phyloP scores from a whole-genome alignment of 352 stramenopile species.

The Phytophthora sojae region DNA sequence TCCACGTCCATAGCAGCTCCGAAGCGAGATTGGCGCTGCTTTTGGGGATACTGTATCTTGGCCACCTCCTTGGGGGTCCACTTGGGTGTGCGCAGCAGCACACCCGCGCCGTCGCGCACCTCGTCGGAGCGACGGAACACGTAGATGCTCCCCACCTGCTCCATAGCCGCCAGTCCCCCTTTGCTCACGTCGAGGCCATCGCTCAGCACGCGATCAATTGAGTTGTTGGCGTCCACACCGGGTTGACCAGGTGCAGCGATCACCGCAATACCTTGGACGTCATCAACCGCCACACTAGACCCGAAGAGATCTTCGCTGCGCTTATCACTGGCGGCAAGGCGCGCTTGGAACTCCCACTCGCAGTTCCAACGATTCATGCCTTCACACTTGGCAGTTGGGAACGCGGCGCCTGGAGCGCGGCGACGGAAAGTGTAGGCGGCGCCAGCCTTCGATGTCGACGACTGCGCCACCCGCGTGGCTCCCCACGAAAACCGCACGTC shows the following conservation, averaged over 20 bases:
- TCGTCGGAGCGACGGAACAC: slow-evolving; percentile 71
- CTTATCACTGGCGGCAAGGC: slow-evolving; percentile 92
- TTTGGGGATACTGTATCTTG: slow-evolving; percentile 83
- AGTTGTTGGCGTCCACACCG: slow-evolving; percentile 89
- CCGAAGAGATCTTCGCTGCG: slow-evolving; percentile 87
- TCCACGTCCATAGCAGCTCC: slow-evolving; percentile 65
- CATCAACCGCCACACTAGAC: slow-evolving; percentile 86
- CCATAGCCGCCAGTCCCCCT: slow-evolving; percentile 38
- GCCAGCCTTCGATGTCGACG: slow-evolving; percentile 68
- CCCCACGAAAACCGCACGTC: slow-evolving; percentile 95
- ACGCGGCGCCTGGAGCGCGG: slow-evolving; percentile 52
- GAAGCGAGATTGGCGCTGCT: slow-evolving; percentile 63
- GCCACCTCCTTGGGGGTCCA: slow-evolving; percentile 77
- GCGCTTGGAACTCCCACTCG: slow-evolving; percentile 90
- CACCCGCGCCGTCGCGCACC: slow-evolving; percentile 72
- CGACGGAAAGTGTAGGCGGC: slow-evolving; percentile 85
- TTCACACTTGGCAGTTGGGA: slow-evolving; percentile 53
- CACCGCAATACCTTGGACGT: slow-evolving; percentile 81
- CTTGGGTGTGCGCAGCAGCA: slow-evolving; percentile 63
- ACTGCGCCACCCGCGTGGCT: slow-evolving; percentile 56
- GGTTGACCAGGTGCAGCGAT: slow-evolving; percentile 78
- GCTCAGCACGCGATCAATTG: slow-evolving; percentile 46
- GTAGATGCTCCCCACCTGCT: slow-evolving; percentile 72
- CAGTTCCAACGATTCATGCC: slow-evolving; percentile 75
- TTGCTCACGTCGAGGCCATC: slow-evolving; percentile 30